Conservation (phyloP, 2,329 filamentous ascomycete genomes). For the Pseudogymnoascus sp. region DNA sequence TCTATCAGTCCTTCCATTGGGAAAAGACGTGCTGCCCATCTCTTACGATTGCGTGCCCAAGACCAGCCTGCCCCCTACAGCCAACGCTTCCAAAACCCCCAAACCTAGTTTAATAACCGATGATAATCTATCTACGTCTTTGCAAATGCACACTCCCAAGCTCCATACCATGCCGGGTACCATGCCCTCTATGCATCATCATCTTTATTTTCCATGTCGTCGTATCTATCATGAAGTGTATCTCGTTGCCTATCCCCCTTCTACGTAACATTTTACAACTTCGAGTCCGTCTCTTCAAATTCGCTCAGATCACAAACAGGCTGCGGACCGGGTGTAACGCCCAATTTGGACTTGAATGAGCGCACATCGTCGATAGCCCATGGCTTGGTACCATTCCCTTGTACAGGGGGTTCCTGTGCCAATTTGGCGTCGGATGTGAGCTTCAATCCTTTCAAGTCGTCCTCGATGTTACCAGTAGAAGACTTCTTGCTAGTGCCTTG, state of each 20-base stretch:
- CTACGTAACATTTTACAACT: conserved; percentile 51
- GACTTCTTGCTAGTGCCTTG: conserved; percentile 47
- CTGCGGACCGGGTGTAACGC: conserved; percentile 61
- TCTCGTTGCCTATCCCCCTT: neutral
- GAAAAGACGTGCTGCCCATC: neutral
- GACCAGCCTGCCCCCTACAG: neutral
- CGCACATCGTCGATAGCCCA: conserved; percentile 68
- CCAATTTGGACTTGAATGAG: conserved; percentile 67
- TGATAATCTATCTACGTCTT: neutral
- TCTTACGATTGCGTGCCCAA: neutral
- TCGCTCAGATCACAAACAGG: conserved; percentile 68
- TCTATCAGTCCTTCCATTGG: neutral
- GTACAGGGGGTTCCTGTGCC: conserved; percentile 13
- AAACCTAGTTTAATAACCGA: neutral
- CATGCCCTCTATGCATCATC: conserved; percentile 4
- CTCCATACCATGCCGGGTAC: conserved; percentile 3
- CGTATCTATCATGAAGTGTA: conserved; percentile 2
- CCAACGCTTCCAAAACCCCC: neutral
- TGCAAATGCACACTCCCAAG: neutral
- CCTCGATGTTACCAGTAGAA: conserved; percentile 33
- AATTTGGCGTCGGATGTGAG: conserved; percentile 27
- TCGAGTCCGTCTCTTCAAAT: conserved; percentile 78
- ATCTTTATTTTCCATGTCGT: conserved; percentile 1
- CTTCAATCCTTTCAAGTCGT: conserved; percentile 28
- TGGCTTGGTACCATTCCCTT: conserved; percentile 43